Evolutionary conservation across 805 yeast species (phyloP).

Genomic region (Lachancea dasiensis): DNA sequence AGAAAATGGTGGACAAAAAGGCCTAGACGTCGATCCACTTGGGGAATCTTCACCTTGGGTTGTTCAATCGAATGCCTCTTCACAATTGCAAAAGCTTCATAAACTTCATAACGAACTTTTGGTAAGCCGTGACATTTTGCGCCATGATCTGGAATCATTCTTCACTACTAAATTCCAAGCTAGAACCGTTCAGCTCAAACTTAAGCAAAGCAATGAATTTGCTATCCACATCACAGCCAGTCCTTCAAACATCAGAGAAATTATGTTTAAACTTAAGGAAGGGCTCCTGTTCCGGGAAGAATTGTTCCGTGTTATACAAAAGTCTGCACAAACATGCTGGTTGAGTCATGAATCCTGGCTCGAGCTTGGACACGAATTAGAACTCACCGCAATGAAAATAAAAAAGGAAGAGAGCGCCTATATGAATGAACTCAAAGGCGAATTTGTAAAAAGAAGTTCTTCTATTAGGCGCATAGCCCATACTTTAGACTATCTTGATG

Average conservation of each 20-base stretch:
- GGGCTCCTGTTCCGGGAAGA: slow-evolving; percentile 17
- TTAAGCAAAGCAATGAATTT: slow-evolving; percentile 40
- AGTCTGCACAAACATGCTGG: slow-evolving; percentile 41
- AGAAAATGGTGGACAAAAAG: slow-evolving; percentile 10
- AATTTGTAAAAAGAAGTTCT: slow-evolving; percentile 40
- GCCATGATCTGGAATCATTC: slow-evolving; percentile 28
- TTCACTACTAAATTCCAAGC: slow-evolving; percentile 25
- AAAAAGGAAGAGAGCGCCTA: slow-evolving; percentile 49
- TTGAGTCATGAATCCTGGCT: slow-evolving; percentile 47
- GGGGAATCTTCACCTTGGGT: slow-evolving; percentile 27
- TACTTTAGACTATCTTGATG: slow-evolving; percentile 62
- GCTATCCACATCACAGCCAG: slow-evolving; percentile 45
- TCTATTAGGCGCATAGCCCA: slow-evolving; percentile 46
- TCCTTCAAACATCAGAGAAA: slow-evolving; percentile 21
- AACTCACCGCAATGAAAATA: slow-evolving; percentile 42
- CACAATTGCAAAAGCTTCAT: slow-evolving; percentile 34
- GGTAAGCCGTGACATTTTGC: slow-evolving; percentile 24
- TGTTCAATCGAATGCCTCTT: slow-evolving; percentile 32
- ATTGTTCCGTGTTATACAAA: slow-evolving; percentile 30
- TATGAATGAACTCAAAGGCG: slow-evolving; percentile 41
- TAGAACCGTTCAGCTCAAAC: slow-evolving; percentile 33
- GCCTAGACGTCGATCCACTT: not conserved
- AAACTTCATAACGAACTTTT: slow-evolving; percentile 26
- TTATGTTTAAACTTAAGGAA: slow-evolving; percentile 22
- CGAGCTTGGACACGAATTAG: slow-evolving; percentile 44